Percentiles rank a stretch among this genome's conserved stretches.
Evolutionary conservation across 176 grass and related monocot species (phyloP).

Genomic region (Aegilops sharonensis): DNA sequence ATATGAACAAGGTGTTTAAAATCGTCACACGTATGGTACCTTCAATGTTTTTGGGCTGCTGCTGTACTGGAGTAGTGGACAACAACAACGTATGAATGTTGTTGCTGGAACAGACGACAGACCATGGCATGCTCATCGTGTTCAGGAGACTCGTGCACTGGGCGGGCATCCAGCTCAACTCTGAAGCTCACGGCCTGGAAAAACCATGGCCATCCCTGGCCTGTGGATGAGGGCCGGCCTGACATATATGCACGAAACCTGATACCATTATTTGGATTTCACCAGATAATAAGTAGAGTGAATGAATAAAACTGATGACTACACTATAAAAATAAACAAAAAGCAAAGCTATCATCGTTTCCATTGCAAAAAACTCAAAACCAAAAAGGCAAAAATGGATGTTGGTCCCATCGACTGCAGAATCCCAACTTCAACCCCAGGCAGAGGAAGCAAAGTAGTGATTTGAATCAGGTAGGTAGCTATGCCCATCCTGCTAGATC

Average conservation of each 20-base stretch:
- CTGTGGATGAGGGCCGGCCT: not conserved
- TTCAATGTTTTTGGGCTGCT: not conserved
- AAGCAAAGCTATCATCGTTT: not conserved
- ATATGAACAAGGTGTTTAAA: not conserved
- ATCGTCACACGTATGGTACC: not conserved
- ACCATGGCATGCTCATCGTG: too few relatives aligned
- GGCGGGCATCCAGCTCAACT: not conserved
- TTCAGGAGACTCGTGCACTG: not conserved
- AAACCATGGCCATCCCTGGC: too few relatives aligned
- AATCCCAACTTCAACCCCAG: too few relatives aligned
- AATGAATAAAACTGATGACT: not conserved
- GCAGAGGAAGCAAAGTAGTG: too few relatives aligned
- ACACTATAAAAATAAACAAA: not conserved
- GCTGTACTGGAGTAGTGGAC: not conserved
- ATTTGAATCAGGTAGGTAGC: too few relatives aligned
- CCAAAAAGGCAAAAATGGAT: not conserved
- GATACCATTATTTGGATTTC: not conserved
- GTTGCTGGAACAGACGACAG: too few relatives aligned
- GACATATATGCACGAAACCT: too few relatives aligned
- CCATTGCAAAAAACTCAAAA: not conserved
- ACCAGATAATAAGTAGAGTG: not conserved
- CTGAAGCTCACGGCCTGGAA: not conserved
- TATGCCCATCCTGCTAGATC: too few relatives aligned
- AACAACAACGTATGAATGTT: not conserved
- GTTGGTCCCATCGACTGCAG: too few relatives aligned